Conservation (phyloP, 148 eudicot species). For the Vaccinium myrtillus region DNA sequence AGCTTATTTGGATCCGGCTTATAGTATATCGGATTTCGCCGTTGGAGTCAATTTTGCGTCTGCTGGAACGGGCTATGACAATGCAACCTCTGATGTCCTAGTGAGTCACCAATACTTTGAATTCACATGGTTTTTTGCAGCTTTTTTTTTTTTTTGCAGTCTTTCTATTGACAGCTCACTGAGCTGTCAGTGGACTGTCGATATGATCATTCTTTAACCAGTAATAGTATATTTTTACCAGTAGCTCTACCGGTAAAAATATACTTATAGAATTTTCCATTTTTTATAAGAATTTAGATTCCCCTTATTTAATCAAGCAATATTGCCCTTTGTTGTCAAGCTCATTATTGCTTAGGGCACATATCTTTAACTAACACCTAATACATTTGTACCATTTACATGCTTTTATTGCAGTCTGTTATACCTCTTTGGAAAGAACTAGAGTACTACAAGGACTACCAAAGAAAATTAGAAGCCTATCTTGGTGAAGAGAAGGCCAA, state of each 20-base stretch:
- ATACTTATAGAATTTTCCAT: too few relatives aligned
- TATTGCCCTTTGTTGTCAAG: neutral
- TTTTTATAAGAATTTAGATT: too few relatives aligned
- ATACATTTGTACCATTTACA: neutral
- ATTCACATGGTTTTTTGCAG: neutral
- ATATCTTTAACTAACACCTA: neutral
- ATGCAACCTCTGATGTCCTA: conserved; percentile 42
- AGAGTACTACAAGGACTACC: conserved; percentile 43
- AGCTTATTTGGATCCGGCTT: conserved; percentile 44
- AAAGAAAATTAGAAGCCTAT: conserved; percentile 28
- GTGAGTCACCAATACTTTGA: conserved; percentile 18
- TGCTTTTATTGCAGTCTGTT: conserved; percentile 29
- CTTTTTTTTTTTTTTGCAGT: neutral
- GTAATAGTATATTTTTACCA: too few relatives aligned
- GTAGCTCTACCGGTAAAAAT: too few relatives aligned
- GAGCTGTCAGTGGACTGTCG: too few relatives aligned
- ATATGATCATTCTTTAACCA: too few relatives aligned
- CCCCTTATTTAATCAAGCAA: too few relatives aligned
- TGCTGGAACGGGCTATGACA: conserved; percentile 45
- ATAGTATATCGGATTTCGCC: conserved; percentile 37
- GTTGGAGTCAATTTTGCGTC: conserved; percentile 47
- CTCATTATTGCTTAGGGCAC: neutral
- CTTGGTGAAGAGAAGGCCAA: conserved; percentile 35
- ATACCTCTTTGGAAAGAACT: conserved; percentile 38
- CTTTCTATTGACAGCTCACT: too few relatives aligned